phyloP scores from a whole-genome alignment of 371 early-diverging fungal genomes.

The Dichotomocladium elegans region DNA sequence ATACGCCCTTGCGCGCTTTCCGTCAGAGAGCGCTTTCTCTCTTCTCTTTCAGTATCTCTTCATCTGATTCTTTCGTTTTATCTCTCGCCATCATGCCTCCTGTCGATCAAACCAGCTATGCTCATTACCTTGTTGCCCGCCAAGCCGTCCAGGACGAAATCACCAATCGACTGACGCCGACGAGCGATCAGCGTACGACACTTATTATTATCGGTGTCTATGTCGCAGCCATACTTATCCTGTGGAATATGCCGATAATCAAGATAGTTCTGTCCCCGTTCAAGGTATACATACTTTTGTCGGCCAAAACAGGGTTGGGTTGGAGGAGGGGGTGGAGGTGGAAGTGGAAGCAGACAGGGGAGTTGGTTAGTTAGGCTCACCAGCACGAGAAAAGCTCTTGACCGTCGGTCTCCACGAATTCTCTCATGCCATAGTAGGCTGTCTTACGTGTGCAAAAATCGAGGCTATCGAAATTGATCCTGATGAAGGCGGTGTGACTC shows the following conservation, averaged over 20 bases:
- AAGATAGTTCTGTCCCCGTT: constrained; percentile 88
- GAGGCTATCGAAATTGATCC: constrained; percentile 89
- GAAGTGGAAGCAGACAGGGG: too few species aligned
- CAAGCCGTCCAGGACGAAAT: constrained; percentile 34
- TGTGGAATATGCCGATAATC: constrained; percentile 86
- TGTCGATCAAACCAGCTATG: constrained; percentile 24
- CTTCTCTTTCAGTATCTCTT: background rate
- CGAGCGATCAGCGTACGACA: constrained; percentile 60
- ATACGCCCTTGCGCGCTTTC: too few species aligned
- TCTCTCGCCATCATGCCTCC: constrained; percentile 19
- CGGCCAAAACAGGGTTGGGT: background rate
- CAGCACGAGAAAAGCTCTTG: constrained; percentile 43
- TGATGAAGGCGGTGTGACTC: constrained; percentile 89
- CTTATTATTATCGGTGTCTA: constrained; percentile 73
- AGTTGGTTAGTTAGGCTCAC: background rate
- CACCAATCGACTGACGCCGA: constrained; percentile 50
- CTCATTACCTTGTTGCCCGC: constrained; percentile 35
- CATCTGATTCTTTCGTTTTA: background rate
- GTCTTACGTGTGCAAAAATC: constrained; percentile 87
- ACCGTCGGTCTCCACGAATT: constrained; percentile 86
- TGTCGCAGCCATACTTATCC: constrained; percentile 63
- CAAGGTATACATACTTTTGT: constrained; percentile 52
- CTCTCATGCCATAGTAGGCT: constrained; percentile 76
- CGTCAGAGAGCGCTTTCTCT: too few species aligned
- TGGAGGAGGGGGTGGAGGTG: too few species aligned